These are phyloP conservation scores for Mrakia gelida DNA, from an alignment of 768 basidiomycete genomes.

Conservation along the genomic window DNA sequence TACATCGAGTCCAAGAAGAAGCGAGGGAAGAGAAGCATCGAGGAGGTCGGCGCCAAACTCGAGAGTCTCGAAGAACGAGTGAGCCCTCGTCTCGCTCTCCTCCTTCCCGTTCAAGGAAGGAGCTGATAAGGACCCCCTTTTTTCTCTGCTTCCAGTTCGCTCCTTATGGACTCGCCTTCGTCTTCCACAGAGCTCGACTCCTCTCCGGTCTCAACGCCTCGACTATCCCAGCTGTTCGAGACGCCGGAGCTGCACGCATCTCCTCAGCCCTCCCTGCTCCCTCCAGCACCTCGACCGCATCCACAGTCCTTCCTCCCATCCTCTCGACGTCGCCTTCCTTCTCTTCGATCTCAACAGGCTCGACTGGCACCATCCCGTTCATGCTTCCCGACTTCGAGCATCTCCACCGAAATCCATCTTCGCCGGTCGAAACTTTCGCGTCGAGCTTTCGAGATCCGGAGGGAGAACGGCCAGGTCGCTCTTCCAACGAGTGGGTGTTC, in stretches of 20 bases:
- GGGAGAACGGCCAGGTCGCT: background rate
- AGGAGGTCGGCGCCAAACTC: background rate
- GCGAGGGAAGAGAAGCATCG: background rate
- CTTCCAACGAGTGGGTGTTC: slow-evolving; percentile 1
- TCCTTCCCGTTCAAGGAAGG: background rate
- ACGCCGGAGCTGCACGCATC: background rate
- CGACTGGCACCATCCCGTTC: background rate
- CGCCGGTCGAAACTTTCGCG: background rate
- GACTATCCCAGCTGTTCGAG: background rate
- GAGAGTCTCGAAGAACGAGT: background rate
- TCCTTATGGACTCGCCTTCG: background rate
- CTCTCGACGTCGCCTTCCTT: background rate
- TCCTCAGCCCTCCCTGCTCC: background rate
- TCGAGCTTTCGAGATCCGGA: background rate
- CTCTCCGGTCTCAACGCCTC: background rate
- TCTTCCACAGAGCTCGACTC: slow-evolving; percentile 8
- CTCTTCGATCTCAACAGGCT: background rate
- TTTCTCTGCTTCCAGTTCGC: background rate
- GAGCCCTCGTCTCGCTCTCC: background rate
- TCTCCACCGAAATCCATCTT: background rate
- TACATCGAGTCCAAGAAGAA: slow-evolving; percentile 12
- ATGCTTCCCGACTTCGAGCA: background rate
- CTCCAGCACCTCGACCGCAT: background rate
- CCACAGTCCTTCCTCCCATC: background rate
- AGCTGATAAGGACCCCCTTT: background rate